A percentile compares a stretch with the other conserved stretches of the same genome.
phyloP scores from a whole-genome alignment of 805 yeast species.

The Sugiyamaella boreocaroliniensis region DNA sequence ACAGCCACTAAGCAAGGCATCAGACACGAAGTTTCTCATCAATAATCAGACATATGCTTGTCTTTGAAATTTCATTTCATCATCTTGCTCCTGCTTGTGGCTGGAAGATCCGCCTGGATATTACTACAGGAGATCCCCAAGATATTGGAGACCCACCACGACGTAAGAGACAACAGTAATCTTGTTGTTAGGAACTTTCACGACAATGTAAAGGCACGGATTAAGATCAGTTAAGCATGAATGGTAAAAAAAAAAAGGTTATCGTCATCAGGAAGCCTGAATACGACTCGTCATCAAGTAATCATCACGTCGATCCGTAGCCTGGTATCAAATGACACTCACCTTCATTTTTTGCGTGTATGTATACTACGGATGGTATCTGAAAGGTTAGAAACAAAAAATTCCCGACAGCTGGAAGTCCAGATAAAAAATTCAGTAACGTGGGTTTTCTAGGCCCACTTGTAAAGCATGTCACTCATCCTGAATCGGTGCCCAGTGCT shows the following conservation, averaged over 20 bases:
- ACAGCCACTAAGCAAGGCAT: slow-evolving; percentile 23
- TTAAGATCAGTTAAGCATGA: slow-evolving; percentile 77
- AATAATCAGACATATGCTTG: slow-evolving; percentile 98
- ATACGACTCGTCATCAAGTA: slow-evolving; percentile 97
- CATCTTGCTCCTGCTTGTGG: slow-evolving; percentile 36
- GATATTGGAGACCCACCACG: too few species aligned
- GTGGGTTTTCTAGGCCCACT: slow-evolving; percentile 98
- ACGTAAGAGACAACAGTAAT: background rate
- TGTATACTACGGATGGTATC: background rate
- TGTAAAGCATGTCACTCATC: slow-evolving; percentile 90
- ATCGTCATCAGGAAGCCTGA: slow-evolving; percentile 94
- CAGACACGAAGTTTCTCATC: slow-evolving; percentile 66
- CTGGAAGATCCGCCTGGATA: too few species aligned
- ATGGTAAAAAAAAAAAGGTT: slow-evolving; percentile 69
- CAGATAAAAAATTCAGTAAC: slow-evolving; percentile 52
- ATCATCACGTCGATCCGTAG: slow-evolving; percentile 36
- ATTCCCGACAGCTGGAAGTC: slow-evolving; percentile 9
- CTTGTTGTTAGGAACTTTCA: slow-evolving; percentile 2
- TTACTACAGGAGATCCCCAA: too few species aligned
- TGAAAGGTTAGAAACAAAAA: slow-evolving; percentile 7
- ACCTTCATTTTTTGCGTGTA: background rate
- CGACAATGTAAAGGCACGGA: slow-evolving; percentile 2
- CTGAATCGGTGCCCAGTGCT: slow-evolving; percentile 98
- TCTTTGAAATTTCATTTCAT: slow-evolving; percentile 55
- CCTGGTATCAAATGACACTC: background rate